Evolutionary conservation across 257 asterid species (phyloP), one percentile per base, ranked within the genome.

Genomic region (Phtheirospermum japonicum): DNA sequence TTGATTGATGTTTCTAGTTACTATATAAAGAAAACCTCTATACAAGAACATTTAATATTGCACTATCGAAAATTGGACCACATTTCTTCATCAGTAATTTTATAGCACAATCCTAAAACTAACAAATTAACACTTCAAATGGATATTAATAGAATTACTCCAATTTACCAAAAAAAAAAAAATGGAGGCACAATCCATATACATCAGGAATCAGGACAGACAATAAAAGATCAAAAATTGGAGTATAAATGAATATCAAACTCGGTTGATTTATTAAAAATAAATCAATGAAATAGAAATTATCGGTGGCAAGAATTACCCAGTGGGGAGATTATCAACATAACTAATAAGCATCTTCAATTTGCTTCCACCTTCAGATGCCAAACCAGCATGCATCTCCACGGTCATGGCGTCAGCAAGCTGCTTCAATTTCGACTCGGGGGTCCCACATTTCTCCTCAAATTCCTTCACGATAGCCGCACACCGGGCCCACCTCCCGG

Each of bases 351-450:
- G 90, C 96, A 88, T 88, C 77, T 88, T 88, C 43, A 88, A 88
- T 64, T 88, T 85, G 75, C 96, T 88, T 28, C 90, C 95, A 4
- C 96, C 96, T 50, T 83, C 96, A 31, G 95, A 85, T 4, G 84
- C 86, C 65, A 88, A 76, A 0, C 96, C 96, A 42, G 96, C 95
- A 66, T 85, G 96, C 95, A 88, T 85, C 72, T 88, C 96, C 31
- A 85, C 95, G 40, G 77, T 80, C 93, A 88, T 83, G 10, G 96
- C 95, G 39, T 85, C 95, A 9, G 90, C 90, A 45, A 88, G 65
- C 71, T 83, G 95, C 59, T 56, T 78, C 75, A 88, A 77, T 64
- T 77, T 85, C 18, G 55, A 59, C 53, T 82, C 88, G 0, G 92
- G 89, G n/a, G 96, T 82, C 58, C 67, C 95, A 57, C 95, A 85